Base-by-base conservation (phyloP, 129 eudicot genomes). In the Calendula officinalis region DNA sequence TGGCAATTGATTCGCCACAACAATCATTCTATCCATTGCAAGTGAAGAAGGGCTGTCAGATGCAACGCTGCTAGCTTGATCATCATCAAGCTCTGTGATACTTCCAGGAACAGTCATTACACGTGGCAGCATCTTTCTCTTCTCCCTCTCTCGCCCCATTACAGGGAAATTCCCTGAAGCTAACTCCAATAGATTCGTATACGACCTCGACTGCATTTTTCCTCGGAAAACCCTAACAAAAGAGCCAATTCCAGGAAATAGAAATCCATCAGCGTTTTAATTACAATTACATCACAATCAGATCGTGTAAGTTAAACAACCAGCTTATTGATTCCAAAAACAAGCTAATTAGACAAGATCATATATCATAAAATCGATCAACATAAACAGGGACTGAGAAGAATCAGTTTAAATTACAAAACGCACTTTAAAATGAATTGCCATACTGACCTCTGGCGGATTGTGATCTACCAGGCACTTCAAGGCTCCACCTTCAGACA, bases 21-120 rank as follows among this genome's bases (percentile, higher is more conserved):
- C 69, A 37, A 86, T 86, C 84, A 86, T 83, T 58, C 95, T 60
- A 62, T 82, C 87, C 68, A 71, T 60, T 44, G 86, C 73, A 47
- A 86, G 60, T 0, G 95, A 77, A 60, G 89, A 80, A 0, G 71
- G 89, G 60, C 83, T 86, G 56, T 86, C 95, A 35, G 89, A 86
- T 7, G 89, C 64, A 53, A 80, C 89, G 48, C 87, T 82, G 34
- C 81, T 82, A 46, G 81, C 80, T 60, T 80, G 86, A 70, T 86
- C 95, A 71, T 80, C 82, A 36, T 86, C 95, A 55, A 83, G 82
- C 81, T 86, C 89, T 10, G 71, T 17, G 6, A 83, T 80, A 62
- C 84, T 86, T 39, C 89, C 89, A 7, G 95, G 95, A 36, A 86
- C 86, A 41, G 95, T 86, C 89, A 82, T 86, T 30, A 79, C 81